A percentile compares a stretch with the other conserved stretches of the same genome.
Conservation (phyloP, 306 rosid genomes). For the Pachyrhizus erosus region DNA sequence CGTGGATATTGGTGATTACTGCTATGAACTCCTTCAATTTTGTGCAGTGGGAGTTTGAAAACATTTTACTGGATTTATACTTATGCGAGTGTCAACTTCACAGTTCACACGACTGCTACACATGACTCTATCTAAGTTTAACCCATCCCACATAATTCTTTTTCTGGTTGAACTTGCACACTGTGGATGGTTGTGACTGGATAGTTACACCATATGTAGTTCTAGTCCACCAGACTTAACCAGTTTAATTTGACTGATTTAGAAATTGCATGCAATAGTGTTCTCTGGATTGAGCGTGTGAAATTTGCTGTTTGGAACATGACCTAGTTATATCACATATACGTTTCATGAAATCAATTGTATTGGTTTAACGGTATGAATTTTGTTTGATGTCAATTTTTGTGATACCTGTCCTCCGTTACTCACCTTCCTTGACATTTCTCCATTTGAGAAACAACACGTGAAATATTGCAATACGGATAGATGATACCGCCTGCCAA, state of each 20-base stretch:
- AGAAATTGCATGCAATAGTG: slow-evolving; percentile 10
- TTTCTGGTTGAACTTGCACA: neutral
- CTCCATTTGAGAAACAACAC: slow-evolving; percentile 15
- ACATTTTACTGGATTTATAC: slow-evolving; percentile 17
- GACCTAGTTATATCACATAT: neutral
- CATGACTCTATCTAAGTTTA: slow-evolving; percentile 10
- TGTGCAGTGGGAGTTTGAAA: slow-evolving; percentile 20
- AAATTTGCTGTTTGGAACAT: slow-evolving; percentile 22
- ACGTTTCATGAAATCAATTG: neutral
- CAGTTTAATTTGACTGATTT: slow-evolving; percentile 25
- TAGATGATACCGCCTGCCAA: neutral
- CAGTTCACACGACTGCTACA: neutral
- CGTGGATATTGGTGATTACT: slow-evolving; percentile 33
- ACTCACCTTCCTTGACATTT: slow-evolving; percentile 8
- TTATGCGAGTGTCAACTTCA: neutral
- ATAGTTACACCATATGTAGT: neutral
- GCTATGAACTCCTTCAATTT: slow-evolving; percentile 11
- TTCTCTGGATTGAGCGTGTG: neutral
- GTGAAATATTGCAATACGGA: neutral
- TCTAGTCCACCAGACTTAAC: neutral
- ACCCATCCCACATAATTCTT: neutral
- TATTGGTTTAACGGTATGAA: neutral
- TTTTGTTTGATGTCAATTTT: slow-evolving; percentile 22
- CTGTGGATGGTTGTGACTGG: slow-evolving; percentile 25
- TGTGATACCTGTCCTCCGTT: neutral